Base-by-base conservation (phyloP, 768 basidiomycete species). In the Termitomyces sp. region DNA sequence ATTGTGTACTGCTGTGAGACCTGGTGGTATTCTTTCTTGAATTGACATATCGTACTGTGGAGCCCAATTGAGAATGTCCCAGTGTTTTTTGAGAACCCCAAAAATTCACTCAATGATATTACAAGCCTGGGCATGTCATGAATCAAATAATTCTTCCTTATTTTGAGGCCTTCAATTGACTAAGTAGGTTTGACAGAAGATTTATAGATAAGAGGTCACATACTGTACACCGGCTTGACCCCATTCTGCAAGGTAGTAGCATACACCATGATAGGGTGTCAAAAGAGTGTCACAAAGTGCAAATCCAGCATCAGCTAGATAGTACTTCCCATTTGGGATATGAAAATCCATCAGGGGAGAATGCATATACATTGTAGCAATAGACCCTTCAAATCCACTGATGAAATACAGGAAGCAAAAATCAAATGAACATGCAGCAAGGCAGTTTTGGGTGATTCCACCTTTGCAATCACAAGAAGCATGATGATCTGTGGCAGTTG, bases 231-330 rank as follows among this genome's bases (percentile, higher is more conserved):
- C 26, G 36, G 45, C 65, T 27, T 57, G 43, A 4, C 60, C 70
- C 74, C 74, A 76, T 44, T 78, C 75, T 22, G 65, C 63, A 1
- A 79, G 64, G 56, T 79, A 75, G 62, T 78, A 79, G 0, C 65
- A 57, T 0, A 72, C 68, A n/a, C 71, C 70, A 12, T 62, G 58
- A 58, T 75, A 78, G 7, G 74, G 76, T 4, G 72, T 63, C 13
- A 80, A 62, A 8, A 76, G 64, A 4, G 57, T 32, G 61, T 72
- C 63, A 59, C 71, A 72, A 0, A 58, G 16, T 13, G 63, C 60
- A 66, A 73, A 76, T 5, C 74, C 73, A 16, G 72, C 74, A 72
- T 73, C 72, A 6, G 67, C 72, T n/a, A 78, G 66, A 42, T 70
- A 72, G 39, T 73, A 78, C 32, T 65, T 65, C 0, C 72, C 70